Base-by-base conservation (phyloP, 306 rosid species). In the Mucuna pruriens region DNA sequence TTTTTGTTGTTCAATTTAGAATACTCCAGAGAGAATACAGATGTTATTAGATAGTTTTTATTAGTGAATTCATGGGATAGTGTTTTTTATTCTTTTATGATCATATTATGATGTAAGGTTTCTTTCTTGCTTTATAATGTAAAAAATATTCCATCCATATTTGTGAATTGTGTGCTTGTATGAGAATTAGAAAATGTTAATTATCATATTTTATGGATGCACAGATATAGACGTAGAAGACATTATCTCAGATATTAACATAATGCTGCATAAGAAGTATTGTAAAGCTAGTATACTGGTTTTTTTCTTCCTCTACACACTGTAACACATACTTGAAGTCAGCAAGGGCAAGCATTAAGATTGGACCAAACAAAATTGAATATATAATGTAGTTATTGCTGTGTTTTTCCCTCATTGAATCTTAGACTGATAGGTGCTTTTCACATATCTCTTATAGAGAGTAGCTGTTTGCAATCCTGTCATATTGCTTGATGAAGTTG, bases 401-500 rank as follows among this genome's bases (percentile, higher is more conserved):
- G 20, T 67, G 10, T 40, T 49, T 61, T 8, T 15, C 7, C 63
- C 20, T 62, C 23, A n/a, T 17, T 2, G 34, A 73, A 29, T 65
- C 74, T 13, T n/a, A 26, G 38, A 66, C 85, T 85, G 11, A 76
- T 63, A 3, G 38, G 31, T 85, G 78, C 20, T 67, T 79, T 44
- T 83, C 71, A 58, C 76, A 58, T 80, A 57, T 79, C 61, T 79
- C 55, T 75, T 77, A 34, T 72, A 95, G 98, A 90, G 83, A 92
- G 94, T 90, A 74, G 90, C 87, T 79, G 99, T 93, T 63, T 92
- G 94, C 90, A 96, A 96, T 84, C 98, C 99, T 3, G 97, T 96
- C 77, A 96, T 96, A 95, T 92, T 96, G 82, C 91, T 96, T 49
- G 99, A 96, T 86, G 99, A 96, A 85, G 92, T 96, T 79, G 99